Percentiles rank a stretch among this genome's conserved stretches.
Conservation (phyloP, 2,329 filamentous ascomycete species). For the Zymoseptoria brevis region DNA sequence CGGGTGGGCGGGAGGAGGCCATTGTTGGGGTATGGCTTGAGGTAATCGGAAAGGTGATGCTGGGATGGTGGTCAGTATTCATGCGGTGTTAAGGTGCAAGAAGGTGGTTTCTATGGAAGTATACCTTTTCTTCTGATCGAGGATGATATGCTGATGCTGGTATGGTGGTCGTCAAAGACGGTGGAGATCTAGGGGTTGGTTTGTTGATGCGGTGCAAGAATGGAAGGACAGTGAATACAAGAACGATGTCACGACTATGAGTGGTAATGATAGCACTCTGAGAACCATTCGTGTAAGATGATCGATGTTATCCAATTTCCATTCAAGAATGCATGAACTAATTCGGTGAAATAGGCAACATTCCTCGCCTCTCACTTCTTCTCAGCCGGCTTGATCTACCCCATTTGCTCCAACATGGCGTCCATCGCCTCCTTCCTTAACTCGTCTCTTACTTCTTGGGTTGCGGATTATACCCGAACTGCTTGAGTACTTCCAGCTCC, state of each 20-base stretch:
- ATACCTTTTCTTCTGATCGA: no score
- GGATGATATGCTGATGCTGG: no score
- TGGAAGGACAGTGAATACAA: neutral
- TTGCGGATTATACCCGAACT: no score
- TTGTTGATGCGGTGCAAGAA: no score
- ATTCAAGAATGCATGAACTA: neutral
- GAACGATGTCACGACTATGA: neutral
- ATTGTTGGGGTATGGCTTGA: neutral
- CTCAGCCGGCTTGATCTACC: neutral
- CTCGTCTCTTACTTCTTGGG: no score
- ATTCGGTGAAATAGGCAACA: neutral
- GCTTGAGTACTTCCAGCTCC: neutral
- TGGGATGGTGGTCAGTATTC: no score
- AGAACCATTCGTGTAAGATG: neutral
- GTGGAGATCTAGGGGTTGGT: no score
- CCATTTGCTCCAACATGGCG: neutral
- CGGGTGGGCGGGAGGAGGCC: neutral
- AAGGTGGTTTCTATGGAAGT: no score
- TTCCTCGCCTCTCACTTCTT: neutral
- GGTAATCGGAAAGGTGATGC: neutral
- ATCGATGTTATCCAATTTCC: neutral
- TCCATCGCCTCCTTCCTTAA: no score
- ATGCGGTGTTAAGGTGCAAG: no score
- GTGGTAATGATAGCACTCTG: no score
- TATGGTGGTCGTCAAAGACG: no score